Evolutionary conservation across 1,139 yeast species (phyloP).

Genomic region (Waltiozyma solani): DNA sequence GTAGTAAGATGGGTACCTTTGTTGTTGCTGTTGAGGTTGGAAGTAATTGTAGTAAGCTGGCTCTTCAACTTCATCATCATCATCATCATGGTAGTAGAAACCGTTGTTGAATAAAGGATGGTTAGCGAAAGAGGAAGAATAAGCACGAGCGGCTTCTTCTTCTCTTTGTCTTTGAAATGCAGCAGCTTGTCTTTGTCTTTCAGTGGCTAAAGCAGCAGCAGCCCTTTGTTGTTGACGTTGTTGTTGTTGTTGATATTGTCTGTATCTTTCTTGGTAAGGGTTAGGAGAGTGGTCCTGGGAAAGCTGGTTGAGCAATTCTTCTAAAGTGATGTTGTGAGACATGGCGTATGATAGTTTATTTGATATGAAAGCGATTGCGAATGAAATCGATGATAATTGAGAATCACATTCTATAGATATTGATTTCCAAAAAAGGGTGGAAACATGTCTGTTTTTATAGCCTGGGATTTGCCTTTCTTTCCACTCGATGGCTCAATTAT

Average conservation of each 20-base stretch:
- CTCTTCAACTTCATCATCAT: constrained; percentile 10
- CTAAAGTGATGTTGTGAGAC: neutral
- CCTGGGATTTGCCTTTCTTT: no score
- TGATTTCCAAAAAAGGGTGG: no score
- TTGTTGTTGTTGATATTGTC: constrained; percentile 1
- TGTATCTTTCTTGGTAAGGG: constrained; percentile 1
- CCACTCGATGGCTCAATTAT: no score
- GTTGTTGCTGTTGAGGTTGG: constrained; percentile 4
- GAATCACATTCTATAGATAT: no score
- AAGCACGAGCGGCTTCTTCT: constrained; percentile 1
- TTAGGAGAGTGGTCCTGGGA: neutral
- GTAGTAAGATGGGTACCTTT: constrained; percentile 6
- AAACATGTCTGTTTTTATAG: no score
- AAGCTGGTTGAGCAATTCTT: neutral
- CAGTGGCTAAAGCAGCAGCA: neutral
- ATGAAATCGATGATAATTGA: no score
- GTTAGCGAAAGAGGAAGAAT: neutral
- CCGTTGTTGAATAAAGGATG: neutral
- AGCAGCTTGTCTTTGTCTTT: neutral
- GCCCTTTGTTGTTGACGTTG: neutral
- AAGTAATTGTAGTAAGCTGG: constrained; percentile 6
- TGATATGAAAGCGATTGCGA: no score
- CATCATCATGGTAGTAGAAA: neutral
- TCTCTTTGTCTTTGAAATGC: constrained; percentile 1
- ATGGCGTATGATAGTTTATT: neutral